These are phyloP conservation scores for Immersiella caudata DNA, from an alignment of 495 filamentous ascomycete genomes.

Conservation along the genomic window DNA sequence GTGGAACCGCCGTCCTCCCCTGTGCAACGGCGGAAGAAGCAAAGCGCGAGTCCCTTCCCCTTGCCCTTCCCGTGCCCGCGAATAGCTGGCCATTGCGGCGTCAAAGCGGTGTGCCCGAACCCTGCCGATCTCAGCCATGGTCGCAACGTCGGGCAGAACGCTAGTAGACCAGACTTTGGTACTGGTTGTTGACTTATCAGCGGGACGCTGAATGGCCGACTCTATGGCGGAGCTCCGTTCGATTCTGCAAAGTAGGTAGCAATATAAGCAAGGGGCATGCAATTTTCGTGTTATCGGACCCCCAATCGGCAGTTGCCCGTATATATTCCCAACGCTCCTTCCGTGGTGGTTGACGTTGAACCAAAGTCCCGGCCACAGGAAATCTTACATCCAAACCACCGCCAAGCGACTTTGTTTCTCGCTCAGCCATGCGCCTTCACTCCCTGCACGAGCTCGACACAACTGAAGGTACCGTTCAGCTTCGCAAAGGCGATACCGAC, in stretches of 20 bases:
- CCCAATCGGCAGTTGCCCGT: background rate
- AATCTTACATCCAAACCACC: background rate
- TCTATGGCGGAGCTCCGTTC: background rate
- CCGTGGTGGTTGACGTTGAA: background rate
- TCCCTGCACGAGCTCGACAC: conserved; percentile 38
- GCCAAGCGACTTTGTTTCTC: background rate
- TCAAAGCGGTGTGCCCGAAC: conserved; percentile 13
- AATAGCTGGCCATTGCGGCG: conserved; percentile 1
- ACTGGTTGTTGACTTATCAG: background rate
- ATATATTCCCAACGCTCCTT: background rate
- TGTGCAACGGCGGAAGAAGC: conserved; percentile 4
- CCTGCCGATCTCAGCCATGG: conserved; percentile 8
- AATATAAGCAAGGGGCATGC: background rate
- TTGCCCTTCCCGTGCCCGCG: background rate
- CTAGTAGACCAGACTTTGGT: background rate
- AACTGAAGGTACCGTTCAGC: conserved; percentile 37
- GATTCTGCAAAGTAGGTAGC: background rate
- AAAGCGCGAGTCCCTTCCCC: background rate
- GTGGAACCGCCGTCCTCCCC: background rate
- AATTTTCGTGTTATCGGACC: background rate
- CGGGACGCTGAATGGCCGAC: background rate
- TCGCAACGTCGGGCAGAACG: background rate
- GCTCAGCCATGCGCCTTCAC: conserved; percentile 32
- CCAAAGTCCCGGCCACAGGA: background rate
- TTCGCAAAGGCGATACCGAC: conserved; percentile 23